phyloP scores from a whole-genome alignment of 768 basidiomycete species.

The Termitomyces sp. region DNA sequence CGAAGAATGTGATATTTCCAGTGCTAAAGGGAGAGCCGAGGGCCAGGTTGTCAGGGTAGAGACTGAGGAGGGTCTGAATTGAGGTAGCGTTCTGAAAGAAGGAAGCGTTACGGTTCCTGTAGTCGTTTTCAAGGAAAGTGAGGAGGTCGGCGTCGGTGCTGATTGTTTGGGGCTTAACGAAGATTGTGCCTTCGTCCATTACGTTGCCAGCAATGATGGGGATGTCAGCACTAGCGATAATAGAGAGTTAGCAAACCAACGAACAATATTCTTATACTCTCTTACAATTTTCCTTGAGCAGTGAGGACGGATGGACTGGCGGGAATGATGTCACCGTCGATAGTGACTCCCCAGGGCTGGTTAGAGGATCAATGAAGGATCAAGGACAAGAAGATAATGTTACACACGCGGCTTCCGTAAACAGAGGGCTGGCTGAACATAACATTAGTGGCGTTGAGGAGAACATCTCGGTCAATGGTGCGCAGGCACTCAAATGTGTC shows the following conservation, averaged over 20 bases:
- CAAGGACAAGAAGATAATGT: not conserved
- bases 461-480: constrained; percentile 11
- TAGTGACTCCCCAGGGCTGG: constrained; percentile 17
- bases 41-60: constrained; percentile 38
- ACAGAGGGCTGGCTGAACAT: constrained; percentile 13
- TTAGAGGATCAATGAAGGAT: not conserved
- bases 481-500: constrained; percentile 25
- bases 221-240: constrained; percentile 10
- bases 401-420: constrained; percentile 16
- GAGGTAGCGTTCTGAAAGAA: constrained; percentile 17
- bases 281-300: constrained; percentile 17
- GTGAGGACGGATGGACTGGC: constrained; percentile 16
- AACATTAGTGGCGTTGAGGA: constrained; percentile 15
- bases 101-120: constrained; percentile 16
- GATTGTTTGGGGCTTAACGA: constrained; percentile 16
- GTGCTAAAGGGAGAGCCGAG: constrained; percentile 41
- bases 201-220: constrained; percentile 18
- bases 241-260: not conserved
- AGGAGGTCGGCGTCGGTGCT: constrained; percentile 12
- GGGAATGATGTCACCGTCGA: constrained; percentile 17
- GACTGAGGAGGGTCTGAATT: constrained; percentile 18
- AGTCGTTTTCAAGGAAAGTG: constrained; percentile 19
- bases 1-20: constrained; percentile 34
- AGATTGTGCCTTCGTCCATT: constrained; percentile 17
- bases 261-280: not conserved